These are phyloP conservation scores for Arthroderma sp. DNA, from an alignment of 2,329 filamentous ascomycete species.

Conservation along the genomic window DNA sequence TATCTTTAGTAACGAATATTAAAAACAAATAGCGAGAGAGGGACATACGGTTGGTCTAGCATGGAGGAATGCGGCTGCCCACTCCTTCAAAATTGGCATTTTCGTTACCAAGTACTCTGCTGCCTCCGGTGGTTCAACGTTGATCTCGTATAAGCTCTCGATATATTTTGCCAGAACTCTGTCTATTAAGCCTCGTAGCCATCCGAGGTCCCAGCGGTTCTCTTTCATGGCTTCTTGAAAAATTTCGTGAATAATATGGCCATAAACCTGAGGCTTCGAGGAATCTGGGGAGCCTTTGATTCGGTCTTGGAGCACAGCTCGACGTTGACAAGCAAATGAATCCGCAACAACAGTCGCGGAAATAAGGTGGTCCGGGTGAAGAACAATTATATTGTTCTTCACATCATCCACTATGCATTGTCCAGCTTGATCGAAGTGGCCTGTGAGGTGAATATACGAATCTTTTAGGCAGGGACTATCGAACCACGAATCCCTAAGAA, in stretches of 20 bases:
- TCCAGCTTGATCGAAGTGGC: constrained; percentile 54
- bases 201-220: constrained; percentile 65
- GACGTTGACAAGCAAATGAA: constrained; percentile 79
- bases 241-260: constrained; percentile 84
- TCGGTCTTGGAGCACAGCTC: constrained; percentile 85
- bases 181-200: constrained; percentile 54
- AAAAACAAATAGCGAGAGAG: neutral
- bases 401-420: constrained; percentile 72
- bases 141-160: constrained; percentile 81
- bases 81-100: constrained; percentile 64
- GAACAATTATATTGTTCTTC: constrained; percentile 71
- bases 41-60: constrained; percentile 50
- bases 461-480: constrained; percentile 63
- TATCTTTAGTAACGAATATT: neutral
- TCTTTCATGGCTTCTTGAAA: constrained; percentile 80
- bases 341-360: constrained; percentile 94
- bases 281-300: constrained; percentile 80
- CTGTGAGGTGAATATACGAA: constrained; percentile 76
- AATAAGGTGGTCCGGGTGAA: constrained; percentile 90
- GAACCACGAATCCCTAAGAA: constrained; percentile 74
- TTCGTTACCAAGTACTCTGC: constrained; percentile 71
- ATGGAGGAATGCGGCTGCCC: constrained; percentile 72
- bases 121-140: constrained; percentile 58
- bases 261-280: constrained; percentile 73
- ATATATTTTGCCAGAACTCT: constrained; percentile 61